Base-by-base conservation (phyloP, 2,329 filamentous ascomycete species). In the Chaetoscypha palmicola region DNA sequence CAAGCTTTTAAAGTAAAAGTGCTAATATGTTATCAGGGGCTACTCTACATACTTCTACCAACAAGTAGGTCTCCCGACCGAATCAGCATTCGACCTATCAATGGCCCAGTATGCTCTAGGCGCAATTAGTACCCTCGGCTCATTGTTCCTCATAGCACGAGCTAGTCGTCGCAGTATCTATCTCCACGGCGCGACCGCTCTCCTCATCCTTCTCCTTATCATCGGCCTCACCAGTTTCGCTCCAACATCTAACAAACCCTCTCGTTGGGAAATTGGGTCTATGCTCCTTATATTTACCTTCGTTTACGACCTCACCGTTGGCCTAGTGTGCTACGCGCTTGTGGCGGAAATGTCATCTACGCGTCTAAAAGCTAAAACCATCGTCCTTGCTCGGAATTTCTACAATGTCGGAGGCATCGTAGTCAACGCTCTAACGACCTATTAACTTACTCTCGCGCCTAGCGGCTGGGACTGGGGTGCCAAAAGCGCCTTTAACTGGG, bases 361-460 rank as follows among this genome's bases (percentile, higher is more conserved):
- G 2, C 63, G 68, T 23, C 73, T 95, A 28, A 83, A 88, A 60
- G 88, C 91, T 68, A 94, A 94, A 71, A 94, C 89, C 1, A 83
- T 94, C 20, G 88, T 91, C 1, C 73, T 70, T 16, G 63, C 65
- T 2, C 57, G 67, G 8, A 63, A 62, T 34, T 52, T 58, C 5
- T 69, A 67, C 55, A 67, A 69, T 37, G 42, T 57, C 24, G 47
- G 39, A 9, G 41, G 45, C 35, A 64, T 69, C 19, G 46, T 67
- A 19, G 42, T 34, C 22, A 49, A 48, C 24, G 38, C 8, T 68
- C 90, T 59, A 68, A 88, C 62, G 79, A 94, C 64, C 84, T 88
- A 28, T 89, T 91, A 69, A 37, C 46, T 49, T 9, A 70, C 70
- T 49, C 58, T 72, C 73, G 60, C 66, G 72, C 43, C 54, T 10